Evolutionary conservation across 192 early-diverging fungal species (phyloP), one percentile per base, ranked within the genome.

Genomic region (Phlyctochytrium arcticum): DNA sequence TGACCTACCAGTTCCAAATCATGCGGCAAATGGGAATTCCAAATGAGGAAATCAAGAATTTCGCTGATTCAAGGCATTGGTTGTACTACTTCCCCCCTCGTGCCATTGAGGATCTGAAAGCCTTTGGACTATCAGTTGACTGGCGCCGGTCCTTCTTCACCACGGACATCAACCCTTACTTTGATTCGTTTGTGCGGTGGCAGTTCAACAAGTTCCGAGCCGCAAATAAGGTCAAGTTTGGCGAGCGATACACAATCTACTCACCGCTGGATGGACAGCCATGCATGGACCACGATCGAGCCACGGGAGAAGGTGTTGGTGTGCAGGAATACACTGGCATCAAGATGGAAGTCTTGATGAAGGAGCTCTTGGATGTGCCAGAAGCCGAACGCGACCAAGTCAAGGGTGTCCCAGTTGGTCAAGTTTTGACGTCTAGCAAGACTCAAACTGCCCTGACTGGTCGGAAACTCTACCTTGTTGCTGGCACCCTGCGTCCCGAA

Each of bases 221-320:
- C 6, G 76, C 87, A 72, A 62, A 79, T 32, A 94, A 96, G 77
- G 83, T 99, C 70, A 92, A 94, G 69, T 98, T 94, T 71, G 96
- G 94, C 57, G 88, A 98, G 72, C 85, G 95, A 31, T 92, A 95
- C 75, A 99, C 96, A 12, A 94, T 99, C 62, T 99, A 94, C 80
- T 97, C 94, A 31, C 83, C 90, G 54, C 75, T 91, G 34, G 96
- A 99, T 73, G 87, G 85, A 5, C 96, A 99, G 75, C 90, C 96
- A 44, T 99, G 96, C 77, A 96, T 99, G 95, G 96, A 99, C 77
- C 96, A 99, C 76, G 96, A 99, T 77, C 90, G 95, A 54, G 73
- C 83, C 66, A 82, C 84, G 47, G 96, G 96, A 70, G 96, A 99
- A 75, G 96, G 87, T 21, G 87, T 96, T 37, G 90, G 85, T 42